These are phyloP conservation scores for Mycosarcoma maydis DNA, from an alignment of 1,284 basidiomycete species.

Conservation along the genomic window DNA sequence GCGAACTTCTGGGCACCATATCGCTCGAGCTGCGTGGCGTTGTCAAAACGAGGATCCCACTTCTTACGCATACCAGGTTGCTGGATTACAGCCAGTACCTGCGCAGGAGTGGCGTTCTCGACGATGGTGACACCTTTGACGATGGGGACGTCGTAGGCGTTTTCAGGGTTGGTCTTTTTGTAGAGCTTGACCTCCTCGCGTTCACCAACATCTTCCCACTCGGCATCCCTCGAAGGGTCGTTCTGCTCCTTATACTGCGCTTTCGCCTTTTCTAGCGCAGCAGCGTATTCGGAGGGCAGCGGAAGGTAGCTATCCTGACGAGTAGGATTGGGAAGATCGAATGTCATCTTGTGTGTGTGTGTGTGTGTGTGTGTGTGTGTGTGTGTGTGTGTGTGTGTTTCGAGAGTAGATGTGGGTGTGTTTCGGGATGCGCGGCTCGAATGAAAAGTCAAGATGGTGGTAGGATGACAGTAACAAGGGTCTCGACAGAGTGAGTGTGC, in stretches of 20 bases:
- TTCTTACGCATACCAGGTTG: constrained; percentile 61
- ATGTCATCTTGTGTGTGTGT: constrained; percentile 44
- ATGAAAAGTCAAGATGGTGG: no score
- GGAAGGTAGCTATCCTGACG: constrained; percentile 36
- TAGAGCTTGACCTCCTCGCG: constrained; percentile 55
- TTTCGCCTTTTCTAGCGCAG: constrained; percentile 50
- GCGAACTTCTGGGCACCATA: constrained; percentile 34
- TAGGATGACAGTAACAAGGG: no score
- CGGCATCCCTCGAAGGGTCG: constrained; percentile 40
- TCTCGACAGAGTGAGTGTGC: no score
- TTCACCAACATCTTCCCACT: constrained; percentile 57
- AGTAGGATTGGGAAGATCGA: constrained; percentile 44
- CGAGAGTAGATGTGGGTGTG: no score
- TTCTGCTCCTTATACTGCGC: constrained; percentile 38
- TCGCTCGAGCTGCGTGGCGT: constrained; percentile 37
- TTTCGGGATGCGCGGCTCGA: no score
- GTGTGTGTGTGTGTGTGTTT: no score
- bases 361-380: not conserved
- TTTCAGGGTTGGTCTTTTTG: constrained; percentile 55
- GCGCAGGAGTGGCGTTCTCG: constrained; percentile 56
- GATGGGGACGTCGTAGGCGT: constrained; percentile 53
- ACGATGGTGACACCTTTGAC: constrained; percentile 54
- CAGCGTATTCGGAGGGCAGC: constrained; percentile 45
- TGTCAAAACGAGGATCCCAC: constrained; percentile 61
- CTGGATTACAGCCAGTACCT: constrained; percentile 56